These are phyloP conservation scores for Protomyces inundatus DNA, from an alignment of 1,139 yeast genomes.

Conservation along the genomic window DNA sequence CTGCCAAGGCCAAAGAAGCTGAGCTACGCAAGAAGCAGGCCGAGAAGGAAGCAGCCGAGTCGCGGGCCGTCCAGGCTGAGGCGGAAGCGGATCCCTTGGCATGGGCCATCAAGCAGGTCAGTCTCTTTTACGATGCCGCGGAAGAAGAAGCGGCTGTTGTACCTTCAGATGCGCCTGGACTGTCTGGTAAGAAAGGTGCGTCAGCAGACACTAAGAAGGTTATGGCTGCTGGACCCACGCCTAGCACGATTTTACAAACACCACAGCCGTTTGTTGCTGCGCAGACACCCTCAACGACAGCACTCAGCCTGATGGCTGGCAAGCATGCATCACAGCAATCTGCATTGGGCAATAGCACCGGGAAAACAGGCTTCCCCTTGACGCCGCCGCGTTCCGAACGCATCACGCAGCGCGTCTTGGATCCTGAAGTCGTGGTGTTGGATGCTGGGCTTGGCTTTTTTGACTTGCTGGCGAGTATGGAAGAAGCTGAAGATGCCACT, in stretches of 20 bases:
- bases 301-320: neutral
- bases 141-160: neutral
- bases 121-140: neutral
- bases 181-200: neutral
- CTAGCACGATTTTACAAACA: constrained; percentile 3
- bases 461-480: constrained; percentile 1
- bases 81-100: constrained; percentile 25
- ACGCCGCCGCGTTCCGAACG: constrained; percentile 18
- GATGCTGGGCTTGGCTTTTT: neutral
- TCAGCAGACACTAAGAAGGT: neutral
- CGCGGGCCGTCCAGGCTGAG: constrained; percentile 10
- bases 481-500: neutral
- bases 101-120: constrained; percentile 21
- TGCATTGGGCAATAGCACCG: neutral
- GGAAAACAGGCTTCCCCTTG: neutral
- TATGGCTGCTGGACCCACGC: neutral
- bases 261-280: constrained; percentile 17
- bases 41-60: constrained; percentile 15
- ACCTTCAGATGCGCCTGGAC: neutral
- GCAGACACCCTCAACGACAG: constrained; percentile 12
- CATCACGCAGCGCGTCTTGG: constrained; percentile 12
- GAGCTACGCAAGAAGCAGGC: constrained; percentile 1
- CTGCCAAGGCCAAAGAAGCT: constrained; percentile 7
- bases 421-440: neutral
- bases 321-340: neutral